These are phyloP conservation scores for Colletotrichum liaoningense DNA, from an alignment of 2,329 filamentous ascomycete genomes.

Conservation along the genomic window DNA sequence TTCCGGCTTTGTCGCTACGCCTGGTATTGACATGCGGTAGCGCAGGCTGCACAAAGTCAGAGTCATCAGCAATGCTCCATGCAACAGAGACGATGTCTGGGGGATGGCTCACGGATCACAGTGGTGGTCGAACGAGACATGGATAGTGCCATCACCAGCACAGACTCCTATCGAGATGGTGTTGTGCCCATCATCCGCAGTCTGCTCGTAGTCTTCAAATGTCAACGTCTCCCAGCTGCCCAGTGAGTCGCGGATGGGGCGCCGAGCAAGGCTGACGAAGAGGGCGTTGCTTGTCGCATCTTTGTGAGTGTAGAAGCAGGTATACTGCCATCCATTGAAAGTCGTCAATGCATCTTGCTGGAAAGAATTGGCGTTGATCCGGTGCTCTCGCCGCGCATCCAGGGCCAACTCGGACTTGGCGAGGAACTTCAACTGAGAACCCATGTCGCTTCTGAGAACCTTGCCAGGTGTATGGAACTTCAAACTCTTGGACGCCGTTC, in stretches of 20 bases:
- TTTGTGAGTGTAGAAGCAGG: slow-evolving; percentile 27
- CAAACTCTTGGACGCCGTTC: not conserved
- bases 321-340: slow-evolving; percentile 31
- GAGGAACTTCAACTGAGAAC: slow-evolving; percentile 1
- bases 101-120: slow-evolving; percentile 29
- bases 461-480: not conserved
- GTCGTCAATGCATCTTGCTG: slow-evolving; percentile 32
- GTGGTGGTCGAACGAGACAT: slow-evolving; percentile 32
- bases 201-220: slow-evolving; percentile 30
- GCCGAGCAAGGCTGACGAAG: slow-evolving; percentile 22
- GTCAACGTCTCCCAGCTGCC: slow-evolving; percentile 24
- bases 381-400: slow-evolving; percentile 29
- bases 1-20: slow-evolving; percentile 19
- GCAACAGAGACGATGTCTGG: not conserved
- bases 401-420: slow-evolving; percentile 13
- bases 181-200: slow-evolving; percentile 34
- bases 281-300: slow-evolving; percentile 13
- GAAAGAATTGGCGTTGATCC: slow-evolving; percentile 34
- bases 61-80: not conserved
- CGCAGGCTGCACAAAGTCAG: not conserved
- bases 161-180: slow-evolving; percentile 32
- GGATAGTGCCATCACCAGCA: slow-evolving; percentile 22
- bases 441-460: not conserved
- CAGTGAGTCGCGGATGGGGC: not conserved
- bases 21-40: slow-evolving; percentile 25